These are phyloP conservation scores for Aureococcus anophagefferens DNA, from an alignment of 108 stramenopile species.

Conservation along the genomic window DNA sequence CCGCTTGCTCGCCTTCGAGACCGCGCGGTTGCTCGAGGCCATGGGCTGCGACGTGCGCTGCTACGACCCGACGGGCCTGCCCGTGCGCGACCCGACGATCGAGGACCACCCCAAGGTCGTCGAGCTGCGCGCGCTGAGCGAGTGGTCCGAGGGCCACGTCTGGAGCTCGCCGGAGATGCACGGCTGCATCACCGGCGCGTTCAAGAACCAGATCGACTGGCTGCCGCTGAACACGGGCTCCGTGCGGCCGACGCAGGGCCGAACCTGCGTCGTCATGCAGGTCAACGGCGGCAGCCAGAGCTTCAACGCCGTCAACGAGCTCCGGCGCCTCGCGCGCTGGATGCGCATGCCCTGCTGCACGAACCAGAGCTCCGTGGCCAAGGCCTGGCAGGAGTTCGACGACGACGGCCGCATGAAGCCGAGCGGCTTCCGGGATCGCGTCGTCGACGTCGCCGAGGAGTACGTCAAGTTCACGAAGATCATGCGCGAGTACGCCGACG, in stretches of 20 bases:
- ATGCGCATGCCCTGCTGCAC: conserved; percentile 59
- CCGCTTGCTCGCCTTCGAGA: conserved; percentile 39
- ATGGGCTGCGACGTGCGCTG: conserved; percentile 53
- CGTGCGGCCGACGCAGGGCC: conserved; percentile 51
- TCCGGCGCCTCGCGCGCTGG: conserved; percentile 54
- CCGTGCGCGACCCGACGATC: conserved; percentile 47
- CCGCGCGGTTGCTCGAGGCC: conserved; percentile 44
- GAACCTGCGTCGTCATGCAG: conserved; percentile 46
- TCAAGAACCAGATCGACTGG: conserved; percentile 68
- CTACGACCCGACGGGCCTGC: conserved; percentile 48
- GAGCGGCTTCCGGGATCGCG: conserved; percentile 41
- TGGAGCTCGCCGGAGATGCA: conserved; percentile 58
- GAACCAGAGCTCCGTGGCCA: conserved; percentile 50
- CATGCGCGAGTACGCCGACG: conserved; percentile 19
- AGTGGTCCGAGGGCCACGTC: conserved; percentile 55
- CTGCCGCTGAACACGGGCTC: conserved; percentile 55
- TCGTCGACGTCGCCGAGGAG: conserved; percentile 57
- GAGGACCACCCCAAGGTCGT: conserved; percentile 47
- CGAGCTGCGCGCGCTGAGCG: conserved; percentile 49
- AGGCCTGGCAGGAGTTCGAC: conserved; percentile 59
- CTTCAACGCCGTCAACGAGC: conserved; percentile 55
- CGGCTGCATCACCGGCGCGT: conserved; percentile 50
- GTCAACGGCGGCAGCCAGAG: conserved; percentile 54
- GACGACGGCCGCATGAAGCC: conserved; percentile 52
- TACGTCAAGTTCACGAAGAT: conserved; percentile 49